Evolutionary conservation across 257 asterid species (phyloP), one percentile per base, ranked within the genome.

Genomic region (Plectranthus barbatus): DNA sequence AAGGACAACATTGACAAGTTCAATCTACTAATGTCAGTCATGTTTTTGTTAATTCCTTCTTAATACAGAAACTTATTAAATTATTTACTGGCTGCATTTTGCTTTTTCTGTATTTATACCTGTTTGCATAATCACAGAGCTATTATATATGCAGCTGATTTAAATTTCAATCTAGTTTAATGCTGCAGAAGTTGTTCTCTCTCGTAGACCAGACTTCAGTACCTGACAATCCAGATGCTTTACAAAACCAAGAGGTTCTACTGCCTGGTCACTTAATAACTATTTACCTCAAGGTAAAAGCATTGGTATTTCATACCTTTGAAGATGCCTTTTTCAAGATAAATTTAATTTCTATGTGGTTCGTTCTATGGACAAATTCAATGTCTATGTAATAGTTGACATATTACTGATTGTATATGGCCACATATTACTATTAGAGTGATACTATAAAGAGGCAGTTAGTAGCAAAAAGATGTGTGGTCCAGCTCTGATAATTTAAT

Each of bases 131-230:
- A 11, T 33, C 41, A 18, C 8, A 52, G 9, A 40, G 24, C 21
- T 54, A 2, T 64, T 19, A 40, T 41, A 29, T 50, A 59, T 4
- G 60, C 69, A 26, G 66, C 77, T 80, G 11, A 78, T 66, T 62
- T 67, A 37, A 58, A 20, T 62, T 67, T 71, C 75, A 18, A 42
- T 72, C 46, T 72, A 92, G 99, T 80, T 85, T 85, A 69, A 83
- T 93, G 99, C 77, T 93, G 86, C 97, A 90, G 97, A 93, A 93
- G 82, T 83, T 93, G 73, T 93, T 93, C 67, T 93, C 99, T 74
- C 83, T 93, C 2, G 84, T 87, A 64, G 99, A 93, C 80, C 95
- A 87, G 79, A 93, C 97, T 66, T 93, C 99, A 58, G 82, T 84
- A 47, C 94, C 81, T 4, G 99, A 93, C 79, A 93, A 93, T 46